Evolutionary conservation across 352 stramenopile species (phyloP), one percentile per base, ranked within the genome.

Genomic region (Globisporangium okanoganense): DNA sequence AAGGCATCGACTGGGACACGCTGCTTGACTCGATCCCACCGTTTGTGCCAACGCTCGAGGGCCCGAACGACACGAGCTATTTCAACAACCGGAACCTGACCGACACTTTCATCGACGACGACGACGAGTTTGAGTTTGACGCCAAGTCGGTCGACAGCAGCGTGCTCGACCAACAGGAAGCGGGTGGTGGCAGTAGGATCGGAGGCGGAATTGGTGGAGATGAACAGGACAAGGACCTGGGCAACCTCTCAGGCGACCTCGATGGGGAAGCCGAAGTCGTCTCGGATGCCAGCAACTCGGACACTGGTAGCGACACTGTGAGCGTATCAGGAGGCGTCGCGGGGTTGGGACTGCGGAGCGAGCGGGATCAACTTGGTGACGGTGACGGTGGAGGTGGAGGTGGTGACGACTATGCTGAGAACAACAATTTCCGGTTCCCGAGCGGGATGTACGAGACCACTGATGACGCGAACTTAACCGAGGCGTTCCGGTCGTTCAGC

Each of bases 21-120:
- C 66, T 95, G 29, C 64, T 94, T 22, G 77, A 92, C 10, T 80
- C 78, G 14, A 84, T 87, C 20, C 84, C 85, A 27, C 87, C 87
- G 22, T 96, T 96, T 61, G 87, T 96, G 0, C 88, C 88, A 25
- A 94, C 85, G 2, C 64, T 96, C 20, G 83, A 93, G 67, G 85
- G 86, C 6, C 83, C 84, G 20, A 89, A 88, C 49, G 88, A 96
- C 65, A 96, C 88, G 33, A 94, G 83, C 53, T 96, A 96, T 66
- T 96, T 96, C 69, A 94, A 94, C 71, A 95, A 96, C 49, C 75
- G 85, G 24, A 87, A 96, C 58, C 65, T 96, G 27, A 94, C 84
- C 0, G 86, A 93, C 52, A 81, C 89, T 13, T 94, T 92, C 59
- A 90, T 94, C 36, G 86, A 95, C 47, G 83, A 92, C 47, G 83